Percentiles rank a stretch among this genome's conserved stretches.
Conservation (phyloP, 2,329 filamentous ascomycete genomes). For the Pseudogymnoascus sp. region DNA sequence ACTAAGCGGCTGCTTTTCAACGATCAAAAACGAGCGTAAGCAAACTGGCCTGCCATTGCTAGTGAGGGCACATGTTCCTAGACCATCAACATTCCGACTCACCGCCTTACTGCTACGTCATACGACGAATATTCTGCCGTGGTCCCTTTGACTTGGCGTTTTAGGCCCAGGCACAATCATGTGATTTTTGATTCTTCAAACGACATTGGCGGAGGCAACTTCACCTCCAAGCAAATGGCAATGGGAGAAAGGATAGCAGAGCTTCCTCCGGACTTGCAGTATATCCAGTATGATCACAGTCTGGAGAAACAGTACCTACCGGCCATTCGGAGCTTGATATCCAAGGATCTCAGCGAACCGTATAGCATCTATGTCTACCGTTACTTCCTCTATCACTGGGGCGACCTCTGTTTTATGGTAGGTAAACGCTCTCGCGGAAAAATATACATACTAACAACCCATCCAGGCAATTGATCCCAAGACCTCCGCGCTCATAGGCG, state of each 20-base stretch:
- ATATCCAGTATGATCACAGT: constrained; percentile 53
- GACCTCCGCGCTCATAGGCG: constrained; percentile 64
- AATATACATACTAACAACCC: constrained; percentile 10
- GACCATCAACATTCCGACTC: background rate
- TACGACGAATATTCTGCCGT: background rate
- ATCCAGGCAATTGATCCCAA: constrained; percentile 49
- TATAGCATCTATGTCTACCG: constrained; percentile 99
- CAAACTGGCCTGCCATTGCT: background rate
- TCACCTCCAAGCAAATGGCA: constrained; percentile 2
- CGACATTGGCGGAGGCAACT: background rate
- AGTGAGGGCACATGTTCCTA: background rate
- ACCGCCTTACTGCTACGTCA: constrained; percentile 5
- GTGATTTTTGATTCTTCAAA: background rate
- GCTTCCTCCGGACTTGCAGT: constrained; percentile 37
- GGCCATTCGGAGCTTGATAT: constrained; percentile 84
- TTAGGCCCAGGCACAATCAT: constrained; percentile 4
- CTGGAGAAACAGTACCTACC: constrained; percentile 62
- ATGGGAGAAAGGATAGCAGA: constrained; percentile 2
- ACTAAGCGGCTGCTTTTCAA: background rate
- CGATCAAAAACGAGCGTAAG: background rate
- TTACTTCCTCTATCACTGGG: constrained; percentile 97
- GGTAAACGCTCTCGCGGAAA: constrained; percentile 7
- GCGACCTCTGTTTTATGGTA: constrained; percentile 93
- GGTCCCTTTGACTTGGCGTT: background rate
- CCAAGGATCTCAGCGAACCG: constrained; percentile 91